Percentiles rank a stretch among this genome's conserved stretches.
Evolutionary conservation across 2,329 filamentous ascomycete species (phyloP).

Genomic region (Pseudogymnoascus sp.): DNA sequence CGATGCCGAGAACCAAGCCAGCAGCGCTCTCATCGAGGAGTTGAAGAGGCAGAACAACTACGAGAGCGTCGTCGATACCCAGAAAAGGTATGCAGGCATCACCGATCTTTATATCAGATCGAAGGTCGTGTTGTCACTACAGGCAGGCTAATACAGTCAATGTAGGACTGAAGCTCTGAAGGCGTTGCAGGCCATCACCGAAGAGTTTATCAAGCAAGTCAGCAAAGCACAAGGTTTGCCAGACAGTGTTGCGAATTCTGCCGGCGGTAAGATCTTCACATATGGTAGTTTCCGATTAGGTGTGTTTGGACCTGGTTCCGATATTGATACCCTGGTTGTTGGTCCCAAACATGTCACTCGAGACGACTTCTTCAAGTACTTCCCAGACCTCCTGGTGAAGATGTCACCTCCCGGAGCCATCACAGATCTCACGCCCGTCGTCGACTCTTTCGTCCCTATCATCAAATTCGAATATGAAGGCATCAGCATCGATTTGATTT

Average conservation of each 20-base stretch:
- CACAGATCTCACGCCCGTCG: slow-evolving; percentile 74
- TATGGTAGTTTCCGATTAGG: slow-evolving; percentile 94
- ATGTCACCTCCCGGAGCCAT: slow-evolving; percentile 74
- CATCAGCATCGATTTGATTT: slow-evolving; percentile 93
- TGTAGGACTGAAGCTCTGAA: slow-evolving; percentile 58
- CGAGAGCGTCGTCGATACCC: slow-evolving; percentile 72
- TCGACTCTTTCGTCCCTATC: slow-evolving; percentile 89
- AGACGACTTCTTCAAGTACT: slow-evolving; percentile 86
- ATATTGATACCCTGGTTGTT: slow-evolving; percentile 94
- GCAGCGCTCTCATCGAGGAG: slow-evolving; percentile 72
- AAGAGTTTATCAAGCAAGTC: slow-evolving; percentile 80
- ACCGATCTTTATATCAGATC: neutral
- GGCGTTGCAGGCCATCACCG: slow-evolving; percentile 68
- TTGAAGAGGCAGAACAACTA: slow-evolving; percentile 87
- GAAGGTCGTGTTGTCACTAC: neutral
- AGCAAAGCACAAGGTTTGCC: slow-evolving; percentile 51
- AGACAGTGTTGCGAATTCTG: slow-evolving; percentile 68
- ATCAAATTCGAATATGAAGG: slow-evolving; percentile 90
- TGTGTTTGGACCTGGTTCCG: slow-evolving; percentile 88
- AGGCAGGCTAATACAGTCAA: slow-evolving; percentile 14
- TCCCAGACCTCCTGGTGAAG: slow-evolving; percentile 68
- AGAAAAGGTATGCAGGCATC: slow-evolving; percentile 55
- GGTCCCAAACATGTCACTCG: slow-evolving; percentile 82
- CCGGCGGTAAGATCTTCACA: slow-evolving; percentile 87
- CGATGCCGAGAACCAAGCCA: slow-evolving; percentile 65